Evolutionary conservation across 331 rosid species (phyloP).

Genomic region (Ulmus americana): DNA sequence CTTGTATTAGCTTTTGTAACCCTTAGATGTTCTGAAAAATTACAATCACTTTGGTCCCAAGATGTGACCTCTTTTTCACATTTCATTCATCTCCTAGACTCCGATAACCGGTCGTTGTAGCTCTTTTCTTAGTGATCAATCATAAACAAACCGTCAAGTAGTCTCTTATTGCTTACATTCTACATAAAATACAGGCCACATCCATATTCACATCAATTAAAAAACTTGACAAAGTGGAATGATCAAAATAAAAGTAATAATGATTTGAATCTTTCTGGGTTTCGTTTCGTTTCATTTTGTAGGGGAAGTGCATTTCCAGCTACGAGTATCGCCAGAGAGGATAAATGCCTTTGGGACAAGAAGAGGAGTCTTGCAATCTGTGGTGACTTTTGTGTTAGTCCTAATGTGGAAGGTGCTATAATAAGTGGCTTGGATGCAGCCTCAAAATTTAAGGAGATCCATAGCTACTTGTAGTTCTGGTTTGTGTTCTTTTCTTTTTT

Average conservation of each 20-base stretch:
- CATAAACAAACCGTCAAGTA: no score
- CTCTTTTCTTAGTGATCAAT: no score
- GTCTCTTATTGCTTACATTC: no score
- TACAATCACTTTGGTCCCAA: background rate
- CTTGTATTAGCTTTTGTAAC: background rate
- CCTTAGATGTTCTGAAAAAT: background rate
- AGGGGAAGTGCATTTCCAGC: constrained; percentile 95
- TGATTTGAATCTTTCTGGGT: no score
- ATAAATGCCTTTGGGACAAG: constrained; percentile 77
- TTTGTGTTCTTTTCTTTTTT: background rate
- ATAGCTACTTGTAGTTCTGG: constrained; percentile 30
- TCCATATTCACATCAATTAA: no score
- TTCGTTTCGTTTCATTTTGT: constrained; percentile 18
- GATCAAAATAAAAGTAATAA: no score
- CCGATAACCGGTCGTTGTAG: background rate
- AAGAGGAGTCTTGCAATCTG: constrained; percentile 65
- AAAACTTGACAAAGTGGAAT: no score
- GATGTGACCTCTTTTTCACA: background rate
- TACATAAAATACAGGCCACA: no score
- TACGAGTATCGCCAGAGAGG: constrained; percentile 56
- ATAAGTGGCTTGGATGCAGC: constrained; percentile 85
- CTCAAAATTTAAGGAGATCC: constrained; percentile 40
- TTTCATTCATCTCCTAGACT: background rate
- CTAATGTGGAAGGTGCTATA: constrained; percentile 83
- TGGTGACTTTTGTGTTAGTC: constrained; percentile 89